Percentiles rank a stretch among this genome's conserved stretches.
These are phyloP conservation scores for Yarrowia sp. DNA, from an alignment of 805 yeast species.

Conservation along the genomic window DNA sequence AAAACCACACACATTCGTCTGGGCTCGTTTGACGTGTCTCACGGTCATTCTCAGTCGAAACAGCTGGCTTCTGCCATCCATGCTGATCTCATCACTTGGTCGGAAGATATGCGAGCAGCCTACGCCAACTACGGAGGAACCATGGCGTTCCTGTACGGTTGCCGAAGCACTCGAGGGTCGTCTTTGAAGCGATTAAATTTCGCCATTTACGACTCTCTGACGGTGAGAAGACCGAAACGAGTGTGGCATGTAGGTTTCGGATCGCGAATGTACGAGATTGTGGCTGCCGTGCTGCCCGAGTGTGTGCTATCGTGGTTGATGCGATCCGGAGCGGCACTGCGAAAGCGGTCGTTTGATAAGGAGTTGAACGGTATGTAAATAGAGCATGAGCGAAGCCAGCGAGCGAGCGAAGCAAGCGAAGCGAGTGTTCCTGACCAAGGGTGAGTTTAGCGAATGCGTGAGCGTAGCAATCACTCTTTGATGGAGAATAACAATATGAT, in stretches of 20 bases:
- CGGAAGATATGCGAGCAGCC: slow-evolving; percentile 40
- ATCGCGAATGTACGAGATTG: slow-evolving; percentile 36
- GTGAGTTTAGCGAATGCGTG: too few relatives aligned
- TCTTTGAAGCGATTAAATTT: slow-evolving; percentile 36
- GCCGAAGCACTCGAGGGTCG: slow-evolving; percentile 38
- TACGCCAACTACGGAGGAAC: slow-evolving; percentile 35
- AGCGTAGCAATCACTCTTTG: too few relatives aligned
- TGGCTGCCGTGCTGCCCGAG: slow-evolving; percentile 37
- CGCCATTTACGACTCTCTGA: slow-evolving; percentile 38
- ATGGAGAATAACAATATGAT: too few relatives aligned
- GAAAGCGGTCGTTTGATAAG: slow-evolving; percentile 25
- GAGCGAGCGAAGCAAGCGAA: too few relatives aligned
- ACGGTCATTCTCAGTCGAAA: slow-evolving; percentile 37
- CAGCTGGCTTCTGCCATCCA: slow-evolving; percentile 39
- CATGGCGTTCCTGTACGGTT: slow-evolving; percentile 37
- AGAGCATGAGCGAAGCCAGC: neutral
- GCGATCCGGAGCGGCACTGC: slow-evolving; percentile 32
- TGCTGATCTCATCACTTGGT: slow-evolving; percentile 46
- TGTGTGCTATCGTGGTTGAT: slow-evolving; percentile 42
- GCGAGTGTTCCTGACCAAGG: neutral
- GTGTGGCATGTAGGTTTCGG: slow-evolving; percentile 40
- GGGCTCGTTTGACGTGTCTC: slow-evolving; percentile 48
- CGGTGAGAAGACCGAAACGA: slow-evolving; percentile 34
- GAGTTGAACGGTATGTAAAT: slow-evolving; percentile 24
- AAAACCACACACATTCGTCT: slow-evolving; percentile 47